Base-by-base conservation (phyloP, 2,329 filamentous ascomycete species). In the Penicillium glabrum region DNA sequence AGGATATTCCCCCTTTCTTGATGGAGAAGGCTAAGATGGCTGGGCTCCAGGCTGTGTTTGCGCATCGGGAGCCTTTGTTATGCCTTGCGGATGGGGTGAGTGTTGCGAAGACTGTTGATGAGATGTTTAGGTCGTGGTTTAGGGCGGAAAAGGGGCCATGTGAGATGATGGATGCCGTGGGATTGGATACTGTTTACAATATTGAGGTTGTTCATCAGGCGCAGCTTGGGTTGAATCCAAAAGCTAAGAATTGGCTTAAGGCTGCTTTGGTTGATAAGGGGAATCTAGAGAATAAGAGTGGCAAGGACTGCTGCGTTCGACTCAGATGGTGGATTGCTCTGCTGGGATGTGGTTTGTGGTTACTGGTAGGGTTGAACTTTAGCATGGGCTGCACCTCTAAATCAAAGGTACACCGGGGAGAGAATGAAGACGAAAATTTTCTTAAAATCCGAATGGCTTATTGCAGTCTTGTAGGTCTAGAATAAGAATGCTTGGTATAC, bases 121-220 rank as follows among this genome's bases (percentile, higher is more conserved):
- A 58, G 2, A 66, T 66, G 59, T 64, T 64, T 29, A 61, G 52
- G 51, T 55, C 58, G 11, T 66, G 62, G 60, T 64, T 66, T 46
- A 41, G 58, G 23, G 62, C 61, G 11, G 27, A 29, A 8, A 66
- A 64, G 39, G 62, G 63, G 8, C 62, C 62, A 27, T 66, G 62
- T 43, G 29, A 51, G 54, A 66, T 63, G 60, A 64, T 64, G 63
- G 62, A 66, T 55, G 59, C 57, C 11, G 63, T 65, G n/a, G 62
- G 62, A 1, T 53, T 64, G 55, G 63, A 65, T 51, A 66, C 60
- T 16, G 62, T 66, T 48, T 63, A 60, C 58, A 61, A 61, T 56
- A 61, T 66, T 37, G 62, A 66, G 41, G 49, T 46, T 49, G 48
- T 66, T 2, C 64, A 63, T 53, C 31, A 26, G 19, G 16, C 57